Evolutionary conservation across 305 asterid genomes (phyloP), one percentile per base, ranked within the genome.

Genomic region (Plantago coronopus): DNA sequence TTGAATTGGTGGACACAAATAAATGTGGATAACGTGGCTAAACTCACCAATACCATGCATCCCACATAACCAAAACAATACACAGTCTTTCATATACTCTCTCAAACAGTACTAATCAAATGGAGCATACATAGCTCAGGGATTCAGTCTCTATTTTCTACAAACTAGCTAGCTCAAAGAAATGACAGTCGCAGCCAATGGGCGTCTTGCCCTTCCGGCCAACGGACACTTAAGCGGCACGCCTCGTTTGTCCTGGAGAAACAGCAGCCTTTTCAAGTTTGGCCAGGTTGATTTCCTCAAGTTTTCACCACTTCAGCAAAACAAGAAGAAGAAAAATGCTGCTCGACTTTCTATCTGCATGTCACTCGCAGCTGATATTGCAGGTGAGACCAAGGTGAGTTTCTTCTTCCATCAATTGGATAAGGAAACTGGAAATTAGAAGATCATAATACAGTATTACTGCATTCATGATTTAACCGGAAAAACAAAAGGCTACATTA

Each of bases 311-410:
- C 38, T 76, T 59, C 72, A 76, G 70, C 72, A 64, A 47, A 72
- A 76, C 56, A 66, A 53, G 40, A 53, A 25, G 17, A 74, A 63
- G 59, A 70, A 18, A 43, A 76, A 59, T 75, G 68, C 31, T 48
- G 46, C 62, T 40, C 67, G 59, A 60, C 54, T 59, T 17, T 69
- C 59, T 53, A 72, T 88, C 57, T 68, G 71, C 78, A 91, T 79
- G 85, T 68, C 94, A 62, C 71, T 88, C 47, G 75, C 87, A 62
- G 69, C 91, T 71, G 87, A 81, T 72, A 45, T 78, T 64, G 81
- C 86, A 73, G 87, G 80, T 70, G 89, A 82, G 89, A 67, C 70
- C 37, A 88, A 85, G 98, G 97, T 91, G 83, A 82, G 91, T 64
- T 56, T 43, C 58, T 59, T 64, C 21, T 12, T 43, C 22, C 64